phyloP scores from a whole-genome alignment of 305 asterid species.

The Euphrasia arctica region DNA sequence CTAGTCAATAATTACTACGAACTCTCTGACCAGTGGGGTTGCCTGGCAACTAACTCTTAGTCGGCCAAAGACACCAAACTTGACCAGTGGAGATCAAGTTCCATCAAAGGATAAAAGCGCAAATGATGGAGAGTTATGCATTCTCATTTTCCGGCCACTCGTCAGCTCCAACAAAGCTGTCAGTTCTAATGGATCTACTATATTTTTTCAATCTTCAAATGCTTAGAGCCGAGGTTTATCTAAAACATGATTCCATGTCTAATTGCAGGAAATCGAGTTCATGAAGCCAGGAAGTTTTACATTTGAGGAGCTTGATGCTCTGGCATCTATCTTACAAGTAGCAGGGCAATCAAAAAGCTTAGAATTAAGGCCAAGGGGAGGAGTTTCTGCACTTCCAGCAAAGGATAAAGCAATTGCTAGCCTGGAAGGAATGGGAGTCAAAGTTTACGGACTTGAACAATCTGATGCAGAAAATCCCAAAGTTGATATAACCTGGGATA shows the following conservation, averaged over 20 bases:
- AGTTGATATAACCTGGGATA: conserved; percentile 77
- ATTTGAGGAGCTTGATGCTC: conserved; percentile 81
- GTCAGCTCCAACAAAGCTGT: conserved; percentile 80
- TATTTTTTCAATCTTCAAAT: conserved; percentile 3
- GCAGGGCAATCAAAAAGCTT: conserved; percentile 58
- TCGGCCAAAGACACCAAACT: conserved; percentile 47
- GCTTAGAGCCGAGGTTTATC: conserved; percentile 13
- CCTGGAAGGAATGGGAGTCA: conserved; percentile 88
- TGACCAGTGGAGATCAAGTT: conserved; percentile 36
- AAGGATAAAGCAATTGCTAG: conserved; percentile 60
- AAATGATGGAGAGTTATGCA: conserved; percentile 58
- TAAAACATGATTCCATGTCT: conserved; percentile 21
- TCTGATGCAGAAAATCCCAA: conserved; percentile 41
- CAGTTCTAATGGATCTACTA: conserved; percentile 30
- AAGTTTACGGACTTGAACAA: conserved; percentile 68
- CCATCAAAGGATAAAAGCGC: conserved; percentile 35
- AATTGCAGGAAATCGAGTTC: conserved; percentile 87
- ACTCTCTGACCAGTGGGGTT: conserved; percentile 63
- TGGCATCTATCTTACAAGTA: conserved; percentile 60
- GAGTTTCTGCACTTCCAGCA: conserved; percentile 38
- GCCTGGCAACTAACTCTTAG: conserved; percentile 89
- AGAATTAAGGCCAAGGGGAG: conserved; percentile 44
- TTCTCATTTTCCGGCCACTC: conserved; percentile 87
- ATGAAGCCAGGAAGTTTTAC: conserved; percentile 83
- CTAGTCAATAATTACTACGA: conserved; percentile 23